Conservation (phyloP, 192 early-diverging fungal genomes). For the Dimargaris verticillata region DNA sequence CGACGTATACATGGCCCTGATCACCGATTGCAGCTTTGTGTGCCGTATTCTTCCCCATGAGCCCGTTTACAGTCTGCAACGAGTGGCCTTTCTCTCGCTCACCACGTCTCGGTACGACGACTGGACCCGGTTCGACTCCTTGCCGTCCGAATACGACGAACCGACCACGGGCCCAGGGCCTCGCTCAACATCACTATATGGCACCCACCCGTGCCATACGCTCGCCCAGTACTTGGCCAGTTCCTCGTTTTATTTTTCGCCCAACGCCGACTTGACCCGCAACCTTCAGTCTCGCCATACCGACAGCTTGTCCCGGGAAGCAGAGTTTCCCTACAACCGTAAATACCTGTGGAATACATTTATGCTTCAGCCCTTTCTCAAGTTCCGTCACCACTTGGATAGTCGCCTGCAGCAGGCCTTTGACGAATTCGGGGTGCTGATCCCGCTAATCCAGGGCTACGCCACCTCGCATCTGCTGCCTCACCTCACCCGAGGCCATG, state of each 20-base stretch:
- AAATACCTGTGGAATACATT: slow-evolving; percentile 88
- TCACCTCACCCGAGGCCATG: neutral
- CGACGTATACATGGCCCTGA: slow-evolving; percentile 53
- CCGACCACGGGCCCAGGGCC: slow-evolving; percentile 23
- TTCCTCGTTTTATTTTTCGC: slow-evolving; percentile 88
- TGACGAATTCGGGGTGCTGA: slow-evolving; percentile 58
- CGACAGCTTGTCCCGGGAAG: slow-evolving; percentile 14
- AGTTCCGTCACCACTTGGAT: slow-evolving; percentile 63
- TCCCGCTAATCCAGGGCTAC: slow-evolving; percentile 29
- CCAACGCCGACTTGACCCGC: slow-evolving; percentile 75
- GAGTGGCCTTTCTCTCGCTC: slow-evolving; percentile 66
- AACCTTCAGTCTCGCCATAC: slow-evolving; percentile 48
- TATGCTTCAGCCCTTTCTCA: slow-evolving; percentile 61
- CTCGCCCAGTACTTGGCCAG: slow-evolving; percentile 64
- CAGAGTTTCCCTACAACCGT: slow-evolving; percentile 21
- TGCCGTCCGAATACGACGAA: slow-evolving; percentile 25
- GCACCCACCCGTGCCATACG: slow-evolving; percentile 56
- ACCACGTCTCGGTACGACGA: slow-evolving; percentile 54
- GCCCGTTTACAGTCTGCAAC: slow-evolving; percentile 48
- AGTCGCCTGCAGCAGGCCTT: slow-evolving; percentile 41
- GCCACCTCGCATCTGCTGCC: slow-evolving; percentile 18
- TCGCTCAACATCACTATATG: slow-evolving; percentile 17
- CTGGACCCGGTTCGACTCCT: slow-evolving; percentile 18
- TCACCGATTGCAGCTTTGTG: slow-evolving; percentile 44
- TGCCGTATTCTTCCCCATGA: slow-evolving; percentile 41